A percentile compares a stretch with the other conserved stretches of the same genome.
Conservation (phyloP, 345 rosid genomes). For the Bruguiera gymnorhiza region DNA sequence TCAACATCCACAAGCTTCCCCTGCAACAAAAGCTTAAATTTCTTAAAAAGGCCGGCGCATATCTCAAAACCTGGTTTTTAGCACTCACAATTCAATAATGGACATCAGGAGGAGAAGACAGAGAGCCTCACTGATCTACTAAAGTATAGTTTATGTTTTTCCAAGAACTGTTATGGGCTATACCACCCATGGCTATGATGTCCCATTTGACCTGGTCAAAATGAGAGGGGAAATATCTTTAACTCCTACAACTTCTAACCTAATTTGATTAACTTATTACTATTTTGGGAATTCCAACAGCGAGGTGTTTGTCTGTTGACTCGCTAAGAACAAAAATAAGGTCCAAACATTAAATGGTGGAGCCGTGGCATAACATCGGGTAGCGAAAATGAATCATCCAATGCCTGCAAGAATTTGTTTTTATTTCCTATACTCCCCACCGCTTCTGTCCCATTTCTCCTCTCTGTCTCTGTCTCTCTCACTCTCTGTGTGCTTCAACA, state of each 20-base stretch:
- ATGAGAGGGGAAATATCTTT: neutral
- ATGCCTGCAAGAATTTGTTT: too few relatives aligned
- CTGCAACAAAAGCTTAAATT: slow-evolving; percentile 26
- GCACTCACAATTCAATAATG: slow-evolving; percentile 25
- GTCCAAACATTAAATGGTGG: neutral
- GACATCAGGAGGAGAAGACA: neutral
- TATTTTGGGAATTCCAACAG: neutral
- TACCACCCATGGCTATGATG: neutral
- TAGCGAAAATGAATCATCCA: too few relatives aligned
- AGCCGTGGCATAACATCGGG: too few relatives aligned
- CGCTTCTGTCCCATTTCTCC: too few relatives aligned
- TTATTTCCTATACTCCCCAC: too few relatives aligned
- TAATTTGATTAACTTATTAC: neutral
- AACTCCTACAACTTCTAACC: neutral
- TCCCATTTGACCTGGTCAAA: slow-evolving; percentile 32
- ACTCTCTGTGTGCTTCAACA: too few relatives aligned
- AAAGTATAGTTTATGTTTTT: neutral
- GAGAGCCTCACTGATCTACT: neutral
- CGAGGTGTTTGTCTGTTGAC: neutral
- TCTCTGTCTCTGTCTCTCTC: too few relatives aligned
- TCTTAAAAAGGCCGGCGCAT: slow-evolving; percentile 21
- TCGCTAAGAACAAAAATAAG: neutral
- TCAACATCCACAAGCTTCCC: slow-evolving; percentile 31
- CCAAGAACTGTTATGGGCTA: neutral
- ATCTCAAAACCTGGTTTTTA: slow-evolving; percentile 29